Evolutionary conservation across 148 eudicot genomes (phyloP).

Genomic region (Silene uniflora): DNA sequence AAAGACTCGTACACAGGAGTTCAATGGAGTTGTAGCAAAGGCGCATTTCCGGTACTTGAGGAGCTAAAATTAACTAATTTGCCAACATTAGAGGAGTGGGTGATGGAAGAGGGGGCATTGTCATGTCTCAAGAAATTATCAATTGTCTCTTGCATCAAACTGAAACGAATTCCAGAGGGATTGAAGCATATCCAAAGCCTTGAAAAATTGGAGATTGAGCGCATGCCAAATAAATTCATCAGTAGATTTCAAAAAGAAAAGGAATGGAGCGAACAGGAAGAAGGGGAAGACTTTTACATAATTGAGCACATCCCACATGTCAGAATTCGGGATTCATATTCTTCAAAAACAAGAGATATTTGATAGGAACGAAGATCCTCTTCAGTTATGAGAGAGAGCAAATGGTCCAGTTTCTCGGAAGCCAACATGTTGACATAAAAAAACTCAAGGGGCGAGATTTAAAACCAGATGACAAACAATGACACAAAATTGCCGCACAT

Average conservation of each 20-base stretch:
- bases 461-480: too few species aligned
- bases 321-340: slow-evolving; percentile 7
- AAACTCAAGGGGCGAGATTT: too few species aligned
- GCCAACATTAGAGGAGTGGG: slow-evolving; percentile 19
- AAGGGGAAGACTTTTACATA: slow-evolving; percentile 23
- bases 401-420: too few species aligned
- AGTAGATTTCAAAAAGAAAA: slow-evolving; percentile 2
- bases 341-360: too few species aligned
- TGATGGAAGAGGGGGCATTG: slow-evolving; percentile 17
- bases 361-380: too few species aligned
- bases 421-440: too few species aligned
- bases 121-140: slow-evolving; percentile 23
- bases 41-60: slow-evolving; percentile 19
- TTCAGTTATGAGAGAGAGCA: too few species aligned
- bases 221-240: slow-evolving; percentile 25
- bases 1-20: slow-evolving; percentile 24
- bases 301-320: slow-evolving; percentile 16
- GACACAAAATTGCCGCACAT: too few species aligned
- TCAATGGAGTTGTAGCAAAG: slow-evolving; percentile 17
- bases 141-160: slow-evolving; percentile 10
- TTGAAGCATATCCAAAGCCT: slow-evolving; percentile 14
- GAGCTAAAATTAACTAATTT: slow-evolving; percentile 16
- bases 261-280: not conserved
- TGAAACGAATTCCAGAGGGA: slow-evolving; percentile 20
- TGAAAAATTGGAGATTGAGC: slow-evolving; percentile 16